Conservation (phyloP, 805 yeast genomes). For the Wickerhamiella australiensis region DNA sequence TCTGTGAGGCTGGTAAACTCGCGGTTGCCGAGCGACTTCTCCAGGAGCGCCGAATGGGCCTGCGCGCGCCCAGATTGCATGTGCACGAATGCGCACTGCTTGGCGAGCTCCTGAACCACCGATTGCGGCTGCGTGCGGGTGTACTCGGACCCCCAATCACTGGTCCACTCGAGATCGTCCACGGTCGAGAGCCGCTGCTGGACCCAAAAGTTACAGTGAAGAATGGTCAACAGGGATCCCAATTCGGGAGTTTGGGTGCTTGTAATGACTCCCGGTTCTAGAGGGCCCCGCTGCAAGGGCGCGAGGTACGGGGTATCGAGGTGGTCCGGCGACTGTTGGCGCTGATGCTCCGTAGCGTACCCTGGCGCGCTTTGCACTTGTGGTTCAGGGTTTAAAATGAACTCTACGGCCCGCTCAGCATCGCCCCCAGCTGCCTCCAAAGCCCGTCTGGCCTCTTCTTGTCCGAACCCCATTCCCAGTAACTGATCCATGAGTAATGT, state of each 20-base stretch:
- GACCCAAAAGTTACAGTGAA: neutral
- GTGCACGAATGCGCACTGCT: slow-evolving; percentile 8
- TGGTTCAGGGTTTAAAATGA: neutral
- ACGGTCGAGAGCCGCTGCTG: slow-evolving; percentile 36
- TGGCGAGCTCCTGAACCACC: neutral
- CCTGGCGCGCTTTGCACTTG: too few species aligned
- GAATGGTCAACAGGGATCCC: slow-evolving; percentile 5
- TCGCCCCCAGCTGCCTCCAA: neutral
- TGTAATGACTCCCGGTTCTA: slow-evolving; percentile 5
- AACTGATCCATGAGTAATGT: neutral
- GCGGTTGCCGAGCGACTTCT: neutral
- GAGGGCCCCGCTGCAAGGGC: neutral
- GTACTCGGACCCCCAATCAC: slow-evolving; percentile 27
- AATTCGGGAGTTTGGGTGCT: neutral
- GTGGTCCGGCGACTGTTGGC: neutral
- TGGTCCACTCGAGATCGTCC: slow-evolving; percentile 57
- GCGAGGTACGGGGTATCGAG: neutral
- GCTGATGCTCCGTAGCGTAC: neutral
- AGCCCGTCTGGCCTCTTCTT: neutral
- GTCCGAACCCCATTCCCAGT: neutral
- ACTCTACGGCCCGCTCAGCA: neutral
- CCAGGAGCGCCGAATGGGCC: slow-evolving; percentile 5
- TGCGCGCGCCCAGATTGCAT: slow-evolving; percentile 4
- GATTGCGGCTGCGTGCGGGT: neutral
- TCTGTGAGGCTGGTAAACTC: slow-evolving; percentile 1